Percentiles rank a stretch among this genome's conserved stretches.
Conservation (phyloP, 2,329 filamentous ascomycete species). For the Aspergillus felis region DNA sequence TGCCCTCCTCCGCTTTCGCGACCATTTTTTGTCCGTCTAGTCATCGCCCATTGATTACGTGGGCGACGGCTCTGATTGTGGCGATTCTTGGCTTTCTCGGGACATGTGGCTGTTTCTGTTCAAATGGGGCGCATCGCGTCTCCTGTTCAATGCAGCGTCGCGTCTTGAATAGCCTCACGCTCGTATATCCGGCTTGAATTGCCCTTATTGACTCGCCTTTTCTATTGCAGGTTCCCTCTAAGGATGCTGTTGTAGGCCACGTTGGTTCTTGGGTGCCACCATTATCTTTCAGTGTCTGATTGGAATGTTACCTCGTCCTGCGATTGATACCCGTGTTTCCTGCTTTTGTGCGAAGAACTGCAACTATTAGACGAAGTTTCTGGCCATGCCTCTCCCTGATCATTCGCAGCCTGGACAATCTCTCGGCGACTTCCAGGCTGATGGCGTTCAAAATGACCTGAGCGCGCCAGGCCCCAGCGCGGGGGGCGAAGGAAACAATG, state of each 20-base stretch:
- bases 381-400: conserved; percentile 36
- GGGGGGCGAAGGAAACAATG: conserved; percentile 18
- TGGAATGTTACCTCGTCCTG: conserved; percentile 16
- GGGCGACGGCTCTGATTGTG: neutral
- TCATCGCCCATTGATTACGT: neutral
- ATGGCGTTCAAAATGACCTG: conserved; percentile 22
- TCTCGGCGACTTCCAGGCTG: conserved; percentile 20
- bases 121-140: conserved; percentile 8
- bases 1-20: neutral
- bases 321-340: conserved; percentile 17
- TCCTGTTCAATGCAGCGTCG: conserved; percentile 10
- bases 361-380: conserved; percentile 1
- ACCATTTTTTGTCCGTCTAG: neutral
- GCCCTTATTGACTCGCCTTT: conserved; percentile 12
- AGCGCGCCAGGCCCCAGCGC: conserved; percentile 18
- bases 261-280: conserved; percentile 11
- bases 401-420: conserved; percentile 23
- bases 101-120: conserved; percentile 7
- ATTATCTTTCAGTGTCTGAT: conserved; percentile 21
- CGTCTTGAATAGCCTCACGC: conserved; percentile 9
- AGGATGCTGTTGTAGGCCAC: conserved; percentile 31
- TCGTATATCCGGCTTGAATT: neutral
- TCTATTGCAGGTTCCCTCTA: conserved; percentile 13
- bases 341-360: conserved; percentile 5
- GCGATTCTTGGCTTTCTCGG: conserved; percentile 7